Conservation (phyloP, 768 basidiomycete genomes). For the Termitomyces sp. region DNA sequence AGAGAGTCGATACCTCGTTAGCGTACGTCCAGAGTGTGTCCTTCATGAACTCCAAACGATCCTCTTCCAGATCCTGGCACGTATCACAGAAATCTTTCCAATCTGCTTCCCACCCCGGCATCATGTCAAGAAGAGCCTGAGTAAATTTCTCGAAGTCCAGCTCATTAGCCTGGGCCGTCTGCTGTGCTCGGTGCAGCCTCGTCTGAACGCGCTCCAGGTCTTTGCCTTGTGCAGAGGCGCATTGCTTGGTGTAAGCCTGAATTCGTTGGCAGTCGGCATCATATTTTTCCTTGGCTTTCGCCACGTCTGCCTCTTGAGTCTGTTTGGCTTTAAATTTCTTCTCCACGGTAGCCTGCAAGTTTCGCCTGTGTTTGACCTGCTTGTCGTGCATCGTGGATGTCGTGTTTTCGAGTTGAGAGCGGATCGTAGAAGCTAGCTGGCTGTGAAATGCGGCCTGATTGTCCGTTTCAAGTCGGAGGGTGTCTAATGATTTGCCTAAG, state of each 20-base stretch:
- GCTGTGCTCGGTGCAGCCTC: conserved; percentile 79
- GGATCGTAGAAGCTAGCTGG: conserved; percentile 67
- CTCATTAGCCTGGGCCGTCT: conserved; percentile 88
- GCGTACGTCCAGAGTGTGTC: conserved; percentile 94
- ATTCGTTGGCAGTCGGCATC: conserved; percentile 84
- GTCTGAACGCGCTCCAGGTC: conserved; percentile 83
- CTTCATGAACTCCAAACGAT: conserved; percentile 89
- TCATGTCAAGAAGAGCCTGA: conserved; percentile 65
- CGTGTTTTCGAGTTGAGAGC: conserved; percentile 63
- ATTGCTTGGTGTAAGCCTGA: conserved; percentile 86
- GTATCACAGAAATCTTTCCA: conserved; percentile 95
- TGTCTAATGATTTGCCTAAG: conserved; percentile 74
- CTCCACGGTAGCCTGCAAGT: conserved; percentile 70
- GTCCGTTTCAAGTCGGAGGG: conserved; percentile 77
- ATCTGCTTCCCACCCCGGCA: conserved; percentile 80
- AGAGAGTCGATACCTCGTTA: conserved; percentile 90
- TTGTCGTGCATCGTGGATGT: conserved; percentile 55
- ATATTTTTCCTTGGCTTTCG: conserved; percentile 86
- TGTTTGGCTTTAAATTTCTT: conserved; percentile 86
- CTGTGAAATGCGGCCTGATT: conserved; percentile 68
- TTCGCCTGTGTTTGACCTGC: conserved; percentile 66
- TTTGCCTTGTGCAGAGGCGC: conserved; percentile 76
- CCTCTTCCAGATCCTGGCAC: conserved; percentile 97
- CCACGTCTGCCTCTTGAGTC: conserved; percentile 77
- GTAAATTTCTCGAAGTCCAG: conserved; percentile 84